Evolutionary conservation across 208 protist genomes (phyloP).

Genomic region (Crithidia thermophila): DNA sequence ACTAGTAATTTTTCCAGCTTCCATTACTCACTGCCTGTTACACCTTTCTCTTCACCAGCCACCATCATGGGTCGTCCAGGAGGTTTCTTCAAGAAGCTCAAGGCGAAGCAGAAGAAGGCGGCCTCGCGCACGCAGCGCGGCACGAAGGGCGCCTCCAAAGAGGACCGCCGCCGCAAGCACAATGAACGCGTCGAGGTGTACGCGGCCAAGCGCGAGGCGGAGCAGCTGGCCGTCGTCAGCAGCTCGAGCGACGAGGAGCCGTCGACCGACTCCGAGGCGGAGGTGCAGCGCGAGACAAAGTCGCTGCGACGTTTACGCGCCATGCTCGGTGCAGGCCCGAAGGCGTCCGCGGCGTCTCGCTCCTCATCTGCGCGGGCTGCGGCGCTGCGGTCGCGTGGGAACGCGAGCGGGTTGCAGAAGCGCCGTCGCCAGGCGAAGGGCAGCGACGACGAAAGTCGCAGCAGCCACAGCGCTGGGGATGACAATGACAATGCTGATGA

Average conservation of each 20-base stretch:
- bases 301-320: slow-evolving; percentile 45
- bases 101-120: slow-evolving; percentile 69
- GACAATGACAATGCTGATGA: neutral
- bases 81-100: slow-evolving; percentile 85
- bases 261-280: slow-evolving; percentile 68
- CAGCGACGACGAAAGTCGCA: neutral
- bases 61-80: slow-evolving; percentile 67
- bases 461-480: neutral
- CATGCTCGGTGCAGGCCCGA: slow-evolving; percentile 38
- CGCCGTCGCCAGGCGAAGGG: neutral
- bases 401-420: neutral
- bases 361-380: neutral
- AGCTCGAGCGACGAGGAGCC: slow-evolving; percentile 67
- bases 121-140: slow-evolving; percentile 56
- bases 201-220: slow-evolving; percentile 73
- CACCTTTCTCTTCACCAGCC: neutral
- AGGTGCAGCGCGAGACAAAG: slow-evolving; percentile 31
- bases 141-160: slow-evolving; percentile 81
- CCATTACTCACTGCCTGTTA: neutral
- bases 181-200: slow-evolving; percentile 77
- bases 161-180: slow-evolving; percentile 69
- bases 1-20: neutral
- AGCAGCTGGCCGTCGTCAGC: slow-evolving; percentile 77
- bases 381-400: neutral
- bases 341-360: neutral